These are phyloP conservation scores for Dichotomopilus funicola DNA, from an alignment of 2,329 filamentous ascomycete species.

Conservation along the genomic window DNA sequence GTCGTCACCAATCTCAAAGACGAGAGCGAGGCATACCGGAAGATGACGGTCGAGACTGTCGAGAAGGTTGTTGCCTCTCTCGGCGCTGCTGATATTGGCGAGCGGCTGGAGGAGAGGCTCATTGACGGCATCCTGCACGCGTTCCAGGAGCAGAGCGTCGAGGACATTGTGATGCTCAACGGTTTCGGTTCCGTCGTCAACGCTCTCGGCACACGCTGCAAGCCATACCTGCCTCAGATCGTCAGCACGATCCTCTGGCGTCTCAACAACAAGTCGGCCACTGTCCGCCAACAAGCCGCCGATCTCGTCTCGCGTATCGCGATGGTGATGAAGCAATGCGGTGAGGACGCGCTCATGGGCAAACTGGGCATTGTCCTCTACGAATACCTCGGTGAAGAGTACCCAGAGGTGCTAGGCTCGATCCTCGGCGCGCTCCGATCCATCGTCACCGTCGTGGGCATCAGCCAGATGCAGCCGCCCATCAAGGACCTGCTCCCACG, in stretches of 20 bases:
- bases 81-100: constrained; percentile 87
- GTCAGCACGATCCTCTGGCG: constrained; percentile 95
- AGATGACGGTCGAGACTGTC: constrained; percentile 98
- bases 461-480: constrained; percentile 95
- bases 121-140: constrained; percentile 93
- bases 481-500: constrained; percentile 94
- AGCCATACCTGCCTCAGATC: constrained; percentile 94
- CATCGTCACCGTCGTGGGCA: constrained; percentile 96
- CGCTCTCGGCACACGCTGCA: constrained; percentile 85
- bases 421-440: constrained; percentile 91
- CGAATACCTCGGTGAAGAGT: constrained; percentile 97
- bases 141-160: constrained; percentile 96
- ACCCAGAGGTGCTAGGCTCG: constrained; percentile 93
- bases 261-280: constrained; percentile 95
- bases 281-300: constrained; percentile 92
- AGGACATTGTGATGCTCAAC: constrained; percentile 93
- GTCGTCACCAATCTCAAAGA: constrained; percentile 96
- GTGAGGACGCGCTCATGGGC: constrained; percentile 90
- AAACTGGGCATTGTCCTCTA: constrained; percentile 93
- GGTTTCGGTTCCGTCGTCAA: constrained; percentile 98
- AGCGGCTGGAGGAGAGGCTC: constrained; percentile 84
- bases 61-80: constrained; percentile 93
- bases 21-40: constrained; percentile 94
- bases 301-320: constrained; percentile 95
- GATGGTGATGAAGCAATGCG: constrained; percentile 98